Conservation (phyloP, 2,329 filamentous ascomycete species). For the Monilinia fructicola region DNA sequence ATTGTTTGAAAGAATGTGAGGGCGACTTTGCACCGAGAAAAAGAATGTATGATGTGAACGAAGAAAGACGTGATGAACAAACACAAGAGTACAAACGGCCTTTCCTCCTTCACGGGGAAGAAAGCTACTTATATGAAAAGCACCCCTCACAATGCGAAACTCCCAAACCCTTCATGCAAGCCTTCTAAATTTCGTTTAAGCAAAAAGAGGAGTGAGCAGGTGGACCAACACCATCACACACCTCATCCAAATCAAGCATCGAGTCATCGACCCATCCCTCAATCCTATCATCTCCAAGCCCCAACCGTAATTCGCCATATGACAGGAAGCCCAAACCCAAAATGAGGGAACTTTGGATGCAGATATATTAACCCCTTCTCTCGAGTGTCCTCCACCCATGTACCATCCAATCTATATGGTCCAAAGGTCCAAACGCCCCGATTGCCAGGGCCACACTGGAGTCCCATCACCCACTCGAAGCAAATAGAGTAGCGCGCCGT, state of each 20-base stretch:
- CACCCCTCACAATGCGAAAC: neutral
- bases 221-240: constrained; percentile 2
- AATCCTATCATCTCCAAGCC: constrained; percentile 13
- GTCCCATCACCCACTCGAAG: neutral
- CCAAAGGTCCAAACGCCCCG: neutral
- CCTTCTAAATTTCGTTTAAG: neutral
- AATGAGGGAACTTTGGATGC: neutral
- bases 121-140: constrained; percentile 19
- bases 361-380: constrained; percentile 8
- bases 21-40: constrained; percentile 23
- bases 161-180: neutral
- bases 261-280: constrained; percentile 1
- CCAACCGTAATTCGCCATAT: neutral
- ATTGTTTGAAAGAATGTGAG: constrained; percentile 20
- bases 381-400: neutral
- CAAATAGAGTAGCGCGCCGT: neutral
- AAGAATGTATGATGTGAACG: constrained; percentile 18
- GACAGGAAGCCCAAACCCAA: neutral
- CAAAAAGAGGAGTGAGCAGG: constrained; percentile 3
- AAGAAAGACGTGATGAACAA: constrained; percentile 18
- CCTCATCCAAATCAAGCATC: neutral
- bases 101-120: neutral
- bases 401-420: neutral
- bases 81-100: neutral
- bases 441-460: neutral